These are phyloP conservation scores for Paxillus rubicundulus DNA, from an alignment of 768 basidiomycete species.

Conservation along the genomic window DNA sequence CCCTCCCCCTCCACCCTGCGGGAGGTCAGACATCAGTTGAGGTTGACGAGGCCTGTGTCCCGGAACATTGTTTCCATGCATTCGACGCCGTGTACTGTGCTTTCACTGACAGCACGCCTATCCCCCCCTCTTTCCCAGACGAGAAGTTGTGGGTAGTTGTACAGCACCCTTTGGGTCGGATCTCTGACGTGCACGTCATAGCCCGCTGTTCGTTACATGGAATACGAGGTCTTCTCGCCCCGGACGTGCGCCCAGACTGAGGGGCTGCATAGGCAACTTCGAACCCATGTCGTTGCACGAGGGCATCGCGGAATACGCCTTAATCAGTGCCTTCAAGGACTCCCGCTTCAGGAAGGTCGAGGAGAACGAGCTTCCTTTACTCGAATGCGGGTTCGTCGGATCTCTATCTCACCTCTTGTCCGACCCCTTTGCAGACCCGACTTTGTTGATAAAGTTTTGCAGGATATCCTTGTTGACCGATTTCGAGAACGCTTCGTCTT, in stretches of 20 bases:
- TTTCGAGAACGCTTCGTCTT: constrained; percentile 80
- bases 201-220: constrained; percentile 96
- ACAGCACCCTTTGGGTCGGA: background rate
- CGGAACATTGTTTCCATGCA: constrained; percentile 77
- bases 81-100: constrained; percentile 80
- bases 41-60: constrained; percentile 52
- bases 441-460: constrained; percentile 1
- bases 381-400: constrained; percentile 81
- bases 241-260: constrained; percentile 59
- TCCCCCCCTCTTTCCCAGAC: constrained; percentile 63
- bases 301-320: constrained; percentile 86
- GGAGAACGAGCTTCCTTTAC: constrained; percentile 65
- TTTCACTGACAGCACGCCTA: constrained; percentile 52
- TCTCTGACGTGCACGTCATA: constrained; percentile 12
- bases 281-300: constrained; percentile 67
- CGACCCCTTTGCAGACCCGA: background rate
- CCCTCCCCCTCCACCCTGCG: constrained; percentile 52
- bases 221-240: constrained; percentile 66
- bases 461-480: constrained; percentile 93
- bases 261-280: constrained; percentile 97
- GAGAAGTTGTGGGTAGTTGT: constrained; percentile 67
- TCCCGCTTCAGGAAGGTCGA: constrained; percentile 81
- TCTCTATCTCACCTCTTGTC: background rate
- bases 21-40: constrained; percentile 38
- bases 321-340: constrained; percentile 89